Evolutionary conservation across 352 stramenopile species (phyloP).

Genomic region (Pythium sukuiense): DNA sequence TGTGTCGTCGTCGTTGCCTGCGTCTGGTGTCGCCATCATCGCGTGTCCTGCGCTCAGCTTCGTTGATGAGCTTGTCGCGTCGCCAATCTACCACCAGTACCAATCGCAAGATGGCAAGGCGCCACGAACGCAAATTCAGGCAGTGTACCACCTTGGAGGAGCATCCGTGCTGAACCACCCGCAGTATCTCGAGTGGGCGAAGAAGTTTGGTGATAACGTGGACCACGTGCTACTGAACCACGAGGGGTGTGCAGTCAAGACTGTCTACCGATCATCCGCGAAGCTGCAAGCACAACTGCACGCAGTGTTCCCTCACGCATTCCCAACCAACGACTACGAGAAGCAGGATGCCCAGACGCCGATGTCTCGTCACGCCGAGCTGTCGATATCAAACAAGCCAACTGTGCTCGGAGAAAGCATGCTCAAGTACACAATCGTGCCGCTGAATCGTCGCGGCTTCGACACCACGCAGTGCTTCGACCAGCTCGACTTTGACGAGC

Average conservation of each 20-base stretch:
- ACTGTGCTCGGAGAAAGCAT: constrained; percentile 64
- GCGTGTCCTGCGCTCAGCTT: constrained; percentile 64
- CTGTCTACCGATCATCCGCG: constrained; percentile 69
- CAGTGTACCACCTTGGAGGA: constrained; percentile 62
- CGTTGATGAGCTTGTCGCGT: constrained; percentile 54
- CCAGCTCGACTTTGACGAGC: constrained; percentile 47
- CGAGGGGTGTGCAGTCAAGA: constrained; percentile 53
- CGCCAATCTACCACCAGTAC: constrained; percentile 46
- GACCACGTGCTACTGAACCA: constrained; percentile 66
- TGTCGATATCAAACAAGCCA: constrained; percentile 27
- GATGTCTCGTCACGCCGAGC: constrained; percentile 33
- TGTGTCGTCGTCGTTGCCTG: constrained; percentile 62
- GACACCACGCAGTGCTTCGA: constrained; percentile 53
- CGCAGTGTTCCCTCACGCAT: constrained; percentile 54
- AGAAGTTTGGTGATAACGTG: constrained; percentile 51
- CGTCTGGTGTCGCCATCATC: constrained; percentile 48
- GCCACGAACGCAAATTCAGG: constrained; percentile 48
- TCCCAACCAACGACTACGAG: constrained; percentile 58
- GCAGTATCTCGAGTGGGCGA: constrained; percentile 61
- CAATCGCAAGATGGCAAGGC: constrained; percentile 18
- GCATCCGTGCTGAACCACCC: constrained; percentile 49
- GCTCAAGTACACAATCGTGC: constrained; percentile 67
- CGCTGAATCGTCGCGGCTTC: constrained; percentile 59
- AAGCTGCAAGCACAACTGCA: constrained; percentile 75
- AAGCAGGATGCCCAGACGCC: constrained; percentile 36